phyloP scores from a whole-genome alignment of 2,329 filamentous ascomycete species.

The Graphiopsis chlorocephala region DNA sequence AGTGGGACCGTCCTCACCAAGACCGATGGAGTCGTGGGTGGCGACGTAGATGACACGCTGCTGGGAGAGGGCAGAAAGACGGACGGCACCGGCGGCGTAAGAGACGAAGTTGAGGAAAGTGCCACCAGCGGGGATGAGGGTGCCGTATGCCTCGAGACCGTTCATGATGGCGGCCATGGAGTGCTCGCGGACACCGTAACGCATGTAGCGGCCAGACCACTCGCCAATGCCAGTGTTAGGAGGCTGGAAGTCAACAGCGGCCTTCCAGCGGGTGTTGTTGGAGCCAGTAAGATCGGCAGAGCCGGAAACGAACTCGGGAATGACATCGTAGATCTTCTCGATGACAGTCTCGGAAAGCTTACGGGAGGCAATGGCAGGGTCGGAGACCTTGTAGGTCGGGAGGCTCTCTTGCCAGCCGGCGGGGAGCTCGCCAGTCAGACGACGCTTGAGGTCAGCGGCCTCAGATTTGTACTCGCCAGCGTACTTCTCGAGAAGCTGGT shows the following conservation, averaged over 20 bases:
- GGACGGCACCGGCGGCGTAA: conserved; percentile 91
- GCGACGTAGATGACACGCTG: conserved; percentile 92
- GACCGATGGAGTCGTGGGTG: conserved; percentile 98
- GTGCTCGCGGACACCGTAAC: conserved; percentile 90
- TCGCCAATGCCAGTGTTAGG: conserved; percentile 80
- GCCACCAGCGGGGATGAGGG: conserved; percentile 86
- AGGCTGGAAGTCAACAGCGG: conserved; percentile 94
- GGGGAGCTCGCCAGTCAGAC: conserved; percentile 78
- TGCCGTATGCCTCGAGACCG: conserved; percentile 92
- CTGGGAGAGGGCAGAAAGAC: conserved; percentile 88
- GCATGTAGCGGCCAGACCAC: conserved; percentile 86
- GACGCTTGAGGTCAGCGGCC: conserved; percentile 76
- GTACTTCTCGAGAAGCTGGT: conserved; percentile 88
- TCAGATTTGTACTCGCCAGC: conserved; percentile 71
- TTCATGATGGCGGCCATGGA: conserved; percentile 92
- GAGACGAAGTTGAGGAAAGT: conserved; percentile 99
- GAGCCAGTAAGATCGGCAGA: conserved; percentile 97
- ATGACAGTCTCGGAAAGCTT: conserved; percentile 96
- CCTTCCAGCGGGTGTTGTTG: conserved; percentile 98
- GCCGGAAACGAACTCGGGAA: conserved; percentile 92
- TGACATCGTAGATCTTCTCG: conserved; percentile 73
- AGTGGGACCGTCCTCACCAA: conserved; percentile 96
- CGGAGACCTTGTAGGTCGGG: conserved; percentile 82
- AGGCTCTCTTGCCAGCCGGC: conserved; percentile 95
- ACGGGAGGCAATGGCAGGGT: conserved; percentile 82